Base-by-base conservation (phyloP, 2,329 filamentous ascomycete species). In the Immersiporthe knoxdaviesiana region DNA sequence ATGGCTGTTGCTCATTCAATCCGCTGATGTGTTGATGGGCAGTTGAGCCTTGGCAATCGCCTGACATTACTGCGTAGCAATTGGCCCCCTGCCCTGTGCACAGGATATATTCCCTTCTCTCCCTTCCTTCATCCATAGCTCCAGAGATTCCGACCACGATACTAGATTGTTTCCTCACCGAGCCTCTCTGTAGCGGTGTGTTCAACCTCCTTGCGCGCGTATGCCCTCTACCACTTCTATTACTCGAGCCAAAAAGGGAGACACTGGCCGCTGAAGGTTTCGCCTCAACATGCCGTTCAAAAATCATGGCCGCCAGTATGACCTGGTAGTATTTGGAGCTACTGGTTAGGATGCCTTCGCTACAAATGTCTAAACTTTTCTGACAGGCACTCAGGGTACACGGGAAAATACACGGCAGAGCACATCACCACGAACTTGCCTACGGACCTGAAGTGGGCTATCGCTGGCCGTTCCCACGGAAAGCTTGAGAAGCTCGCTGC, bases 401-500 rank as follows among this genome's bases (percentile, higher is more conserved):
- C 94, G 0, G 94, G 94, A 52, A 90, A 88, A 73, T 84, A 92
- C 73, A 89, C 89, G 2, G 90, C 90, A 37, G 90, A 97, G 78
- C 89, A 96, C 79, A 91, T 97, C 75, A 85, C 89, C 65, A 85
- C 84, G 18, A 81, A 87, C 72, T 83, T 93, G 0, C 91, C 94
- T 0, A 92, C 91, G 24, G 87, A 93, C 77, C 79, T 97, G 71
- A 93, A 89, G 82, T 97, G 94, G 94, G 94, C 93, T 18, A 84
- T 97, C 67, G 92, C 93, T 60, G 94, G 94, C 39, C 91, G 94
- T 35, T 94, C 92, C n/a, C 82, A 85, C 63, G 82, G 84, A 63
- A 97, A 97, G 79, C 85, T 98, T 5, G 86, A 91, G 73, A 80
- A 81, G 54, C 79, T 97, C 14, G 88, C 89, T 10, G 82, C 88